Evolutionary conservation across 352 stramenopile species (phyloP), one percentile per base, ranked within the genome.

Genomic region (Phytopythium delawarense): DNA sequence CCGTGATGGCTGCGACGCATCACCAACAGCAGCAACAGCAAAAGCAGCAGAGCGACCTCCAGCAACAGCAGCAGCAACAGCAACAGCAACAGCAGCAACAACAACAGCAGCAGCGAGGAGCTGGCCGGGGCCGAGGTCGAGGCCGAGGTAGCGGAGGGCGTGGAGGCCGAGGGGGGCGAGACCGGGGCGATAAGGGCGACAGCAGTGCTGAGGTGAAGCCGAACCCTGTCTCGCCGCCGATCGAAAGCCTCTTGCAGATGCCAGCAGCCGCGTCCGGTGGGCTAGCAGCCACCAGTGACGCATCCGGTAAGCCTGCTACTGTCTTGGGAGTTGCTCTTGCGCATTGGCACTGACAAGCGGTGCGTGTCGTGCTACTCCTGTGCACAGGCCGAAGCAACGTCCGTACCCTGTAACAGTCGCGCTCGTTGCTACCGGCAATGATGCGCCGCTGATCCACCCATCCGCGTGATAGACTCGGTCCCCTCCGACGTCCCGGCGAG

Each of bases 181-280:
- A 9, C 32, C 4, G 32, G 32, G 20, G 37, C 64, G 68, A 75
- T 40, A 74, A 71, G 67, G 65, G 69, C 66, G 70, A 67, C 69
- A 60, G 30, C 16, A 54, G 58, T n/a, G 9, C 21, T 39, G 74
- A 66, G 59, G 67, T 77, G 45, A 80, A 70, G 44, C 50, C 54
- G 13, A 57, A 54, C 28, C 50, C 63, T 12, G 66, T 65, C 30
- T 74, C 64, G 11, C 70, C 72, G 62, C 57, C 70, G 44, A 72
- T 72, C 59, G 72, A 83, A 11, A 69, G 66, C 16, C 40, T 83
- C 46, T 52, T 81, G 21, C 63, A 73, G 44, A 67, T 77, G 59
- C 64, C 73, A 0, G 45, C 28, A 51, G 45, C 61, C 59, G 46
- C 49, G 15, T 56, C 58, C 23, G 55, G 7, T 7, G 49, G 50